phyloP scores from a whole-genome alignment of 306 rosid species.

The Malus sieversii region DNA sequence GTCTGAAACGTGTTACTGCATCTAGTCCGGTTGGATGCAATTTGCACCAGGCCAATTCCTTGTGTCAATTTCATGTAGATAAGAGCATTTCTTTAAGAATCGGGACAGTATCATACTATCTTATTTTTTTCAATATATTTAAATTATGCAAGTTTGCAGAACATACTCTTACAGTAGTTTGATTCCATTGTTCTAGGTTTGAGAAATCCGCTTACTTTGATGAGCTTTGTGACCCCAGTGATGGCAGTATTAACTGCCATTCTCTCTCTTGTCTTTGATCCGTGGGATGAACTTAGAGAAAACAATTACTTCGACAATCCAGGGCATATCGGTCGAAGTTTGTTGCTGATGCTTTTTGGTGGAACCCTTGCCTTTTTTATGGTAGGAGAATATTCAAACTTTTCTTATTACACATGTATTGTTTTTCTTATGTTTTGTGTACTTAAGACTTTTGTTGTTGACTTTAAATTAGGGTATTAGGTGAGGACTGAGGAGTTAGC shows the following conservation, averaged over 20 bases:
- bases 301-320: slow-evolving; percentile 67
- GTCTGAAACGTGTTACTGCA: not conserved
- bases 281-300: slow-evolving; percentile 67
- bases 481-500: not conserved
- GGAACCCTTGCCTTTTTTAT: slow-evolving; percentile 89
- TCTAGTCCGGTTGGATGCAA: not conserved
- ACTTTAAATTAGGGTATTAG: not conserved
- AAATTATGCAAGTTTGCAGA: slow-evolving; percentile 5
- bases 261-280: slow-evolving; percentile 77
- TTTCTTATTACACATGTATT: not conserved
- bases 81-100: not conserved
- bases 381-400: slow-evolving; percentile 38
- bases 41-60: not conserved
- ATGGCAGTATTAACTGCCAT: slow-evolving; percentile 73
- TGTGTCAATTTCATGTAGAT: not conserved
- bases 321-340: slow-evolving; percentile 69
- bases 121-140: not conserved
- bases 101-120: not conserved
- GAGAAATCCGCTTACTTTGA: slow-evolving; percentile 83
- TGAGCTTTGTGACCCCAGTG: slow-evolving; percentile 92
- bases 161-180: slow-evolving; percentile 5
- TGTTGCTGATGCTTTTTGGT: slow-evolving; percentile 80
- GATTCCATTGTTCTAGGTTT: slow-evolving; percentile 54
- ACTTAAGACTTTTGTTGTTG: not conserved
- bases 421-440: not conserved